Conservation (phyloP, 768 basidiomycete genomes). For the Bullera alba region DNA sequence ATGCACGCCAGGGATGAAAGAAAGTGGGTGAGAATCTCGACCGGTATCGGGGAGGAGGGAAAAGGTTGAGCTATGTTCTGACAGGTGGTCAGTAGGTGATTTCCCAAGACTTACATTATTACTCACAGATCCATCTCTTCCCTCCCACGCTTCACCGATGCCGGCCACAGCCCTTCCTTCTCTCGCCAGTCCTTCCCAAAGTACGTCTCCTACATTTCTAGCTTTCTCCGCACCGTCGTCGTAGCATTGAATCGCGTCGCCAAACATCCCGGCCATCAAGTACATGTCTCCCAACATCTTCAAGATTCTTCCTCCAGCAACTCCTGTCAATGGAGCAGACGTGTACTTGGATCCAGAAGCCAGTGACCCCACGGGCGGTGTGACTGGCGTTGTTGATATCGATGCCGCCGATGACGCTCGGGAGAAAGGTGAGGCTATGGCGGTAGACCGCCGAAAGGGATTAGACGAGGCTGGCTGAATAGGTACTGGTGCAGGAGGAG, state of each 20-base stretch:
- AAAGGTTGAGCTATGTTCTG: conserved; percentile 28
- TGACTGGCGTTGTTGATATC: not conserved
- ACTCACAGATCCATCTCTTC: conserved; percentile 32
- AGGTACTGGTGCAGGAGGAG: conserved; percentile 13
- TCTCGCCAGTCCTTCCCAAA: conserved; percentile 83
- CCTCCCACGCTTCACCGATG: conserved; percentile 72
- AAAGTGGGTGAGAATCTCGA: conserved; percentile 25
- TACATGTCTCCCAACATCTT: conserved; percentile 86
- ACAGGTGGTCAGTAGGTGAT: not conserved
- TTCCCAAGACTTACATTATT: not conserved
- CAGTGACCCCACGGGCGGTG: not conserved
- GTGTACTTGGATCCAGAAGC: conserved; percentile 51
- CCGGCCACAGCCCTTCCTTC: conserved; percentile 77
- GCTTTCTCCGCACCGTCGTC: conserved; percentile 74
- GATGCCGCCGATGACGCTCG: conserved; percentile 27
- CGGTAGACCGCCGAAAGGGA: conserved; percentile 32
- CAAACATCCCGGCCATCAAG: conserved; percentile 73
- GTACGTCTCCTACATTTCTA: conserved; percentile 63
- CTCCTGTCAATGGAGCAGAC: conserved; percentile 58
- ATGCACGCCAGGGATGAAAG: conserved; percentile 28
- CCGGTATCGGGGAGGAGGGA: conserved; percentile 16
- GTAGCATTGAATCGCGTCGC: conserved; percentile 79
- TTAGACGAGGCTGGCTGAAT: conserved; percentile 19
- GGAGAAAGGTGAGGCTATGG: conserved; percentile 31
- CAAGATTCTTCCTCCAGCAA: conserved; percentile 75